Conservation (phyloP, 441 rosid genomes). For the Euphorbia celastroides region DNA sequence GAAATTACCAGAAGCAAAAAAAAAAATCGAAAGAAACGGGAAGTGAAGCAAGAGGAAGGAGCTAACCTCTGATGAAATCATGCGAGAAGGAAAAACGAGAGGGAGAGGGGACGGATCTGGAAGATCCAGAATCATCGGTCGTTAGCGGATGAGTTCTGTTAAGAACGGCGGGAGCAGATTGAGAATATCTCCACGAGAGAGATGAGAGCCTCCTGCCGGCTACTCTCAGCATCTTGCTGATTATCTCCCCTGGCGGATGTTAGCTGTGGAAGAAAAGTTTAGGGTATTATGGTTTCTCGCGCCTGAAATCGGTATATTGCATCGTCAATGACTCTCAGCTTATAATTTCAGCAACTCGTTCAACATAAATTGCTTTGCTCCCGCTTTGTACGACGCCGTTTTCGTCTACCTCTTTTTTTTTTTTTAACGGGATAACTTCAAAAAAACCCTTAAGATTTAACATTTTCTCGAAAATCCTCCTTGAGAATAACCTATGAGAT, state of each 20-base stretch:
- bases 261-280: too few species aligned
- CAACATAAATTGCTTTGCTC: neutral
- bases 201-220: conserved; percentile 74
- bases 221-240: conserved; percentile 49
- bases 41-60: neutral
- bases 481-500: too few species aligned
- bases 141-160: conserved; percentile 30
- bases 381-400: too few species aligned
- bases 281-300: neutral
- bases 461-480: too few species aligned
- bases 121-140: too few species aligned
- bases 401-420: too few species aligned
- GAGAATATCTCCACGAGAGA: conserved; percentile 35
- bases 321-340: neutral
- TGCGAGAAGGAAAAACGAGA: conserved; percentile 18
- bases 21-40: neutral
- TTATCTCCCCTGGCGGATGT: too few species aligned
- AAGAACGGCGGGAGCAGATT: conserved; percentile 32
- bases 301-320: neutral
- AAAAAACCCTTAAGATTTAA: too few species aligned
- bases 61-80: conserved; percentile 40
- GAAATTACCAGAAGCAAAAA: neutral
- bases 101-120: conserved; percentile 25
- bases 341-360: neutral
- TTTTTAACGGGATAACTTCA: too few species aligned